Conservation (phyloP, 768 basidiomycete genomes). For the Heimioporus sp. region DNA sequence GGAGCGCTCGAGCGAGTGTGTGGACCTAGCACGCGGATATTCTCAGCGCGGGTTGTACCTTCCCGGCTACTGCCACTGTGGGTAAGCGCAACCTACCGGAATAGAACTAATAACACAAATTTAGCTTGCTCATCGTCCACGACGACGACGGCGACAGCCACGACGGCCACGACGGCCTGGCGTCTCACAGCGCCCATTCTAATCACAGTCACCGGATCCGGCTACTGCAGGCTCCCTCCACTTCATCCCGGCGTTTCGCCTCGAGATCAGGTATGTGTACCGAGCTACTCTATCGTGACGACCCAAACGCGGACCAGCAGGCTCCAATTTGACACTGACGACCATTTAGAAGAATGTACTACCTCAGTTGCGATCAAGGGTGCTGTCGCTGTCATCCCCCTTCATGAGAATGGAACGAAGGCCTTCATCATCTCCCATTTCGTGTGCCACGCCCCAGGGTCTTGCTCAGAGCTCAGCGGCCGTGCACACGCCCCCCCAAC, state of each 20-base stretch:
- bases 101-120: too few relatives aligned
- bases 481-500: constrained; percentile 12
- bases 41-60: constrained; percentile 8
- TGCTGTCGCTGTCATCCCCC: constrained; percentile 17
- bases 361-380: constrained; percentile 24
- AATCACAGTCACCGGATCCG: too few relatives aligned
- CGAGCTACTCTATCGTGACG: too few relatives aligned
- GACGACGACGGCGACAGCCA: too few relatives aligned
- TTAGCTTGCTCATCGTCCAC: too few relatives aligned
- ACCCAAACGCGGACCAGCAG: background rate
- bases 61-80: too few relatives aligned
- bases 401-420: constrained; percentile 30
- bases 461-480: constrained; percentile 23
- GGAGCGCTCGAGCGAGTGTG: constrained; percentile 1
- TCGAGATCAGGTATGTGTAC: too few relatives aligned
- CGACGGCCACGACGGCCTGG: too few relatives aligned
- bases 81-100: background rate
- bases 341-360: constrained; percentile 21
- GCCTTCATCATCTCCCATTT: constrained; percentile 3
- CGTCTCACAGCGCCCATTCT: too few relatives aligned
- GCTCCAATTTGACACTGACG: constrained; percentile 17
- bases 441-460: constrained; percentile 26
- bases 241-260: too few relatives aligned
- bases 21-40: constrained; percentile 3
- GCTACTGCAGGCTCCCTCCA: too few relatives aligned